Evolutionary conservation across 1,284 basidiomycete genomes (phyloP), one percentile per base, ranked within the genome.

Genomic region (Naganishia sp.): DNA sequence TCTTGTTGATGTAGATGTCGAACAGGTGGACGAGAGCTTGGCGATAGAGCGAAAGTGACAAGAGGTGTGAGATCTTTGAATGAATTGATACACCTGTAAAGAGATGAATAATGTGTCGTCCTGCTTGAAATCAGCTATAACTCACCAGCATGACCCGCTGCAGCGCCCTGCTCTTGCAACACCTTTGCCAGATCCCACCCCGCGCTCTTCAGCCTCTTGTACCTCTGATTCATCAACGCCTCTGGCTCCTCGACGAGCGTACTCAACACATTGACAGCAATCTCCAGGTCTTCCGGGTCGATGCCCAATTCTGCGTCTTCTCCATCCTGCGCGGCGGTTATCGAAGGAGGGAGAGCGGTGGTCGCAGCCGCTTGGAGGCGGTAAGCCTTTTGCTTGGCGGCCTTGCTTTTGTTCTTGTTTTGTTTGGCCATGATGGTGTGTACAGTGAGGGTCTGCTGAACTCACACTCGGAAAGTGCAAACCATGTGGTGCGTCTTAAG

Each of bases 1-100:
- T 77, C 10, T 78, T 74, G 10, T 83, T 81, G 45, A 83, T 80
- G 61, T 81, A 81, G 79, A 85, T 83, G 71, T 85, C 84, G 56
- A 82, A 81, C n/a, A 85, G 77, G 23, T 83, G 75, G 25, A 86
- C 81, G 25, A 85, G 80, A 5, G 84, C 84, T 68, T 84, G 80
- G 55, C 79, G 69, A 68, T 82, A 69, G 10, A 69, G 65, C 2
- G 68, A 69, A 5, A 69, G 31, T 2, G 68, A 69, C 48, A 69
- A 60, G 15, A 69, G 61, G 23, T 66, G 68, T 0, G 68, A 69
- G 59, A 69, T 69, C 28, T 69, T 69, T 1, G 68, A 66, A 15
- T 69, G 68, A 25, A 66, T 64, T 7, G 68, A 64, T 13, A 65
- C 45, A 13, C 52, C 68, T 69, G 42, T 82, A 81, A 68, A 82